Base-by-base conservation (phyloP, 768 basidiomycete genomes). In the Amanita muscaria region DNA sequence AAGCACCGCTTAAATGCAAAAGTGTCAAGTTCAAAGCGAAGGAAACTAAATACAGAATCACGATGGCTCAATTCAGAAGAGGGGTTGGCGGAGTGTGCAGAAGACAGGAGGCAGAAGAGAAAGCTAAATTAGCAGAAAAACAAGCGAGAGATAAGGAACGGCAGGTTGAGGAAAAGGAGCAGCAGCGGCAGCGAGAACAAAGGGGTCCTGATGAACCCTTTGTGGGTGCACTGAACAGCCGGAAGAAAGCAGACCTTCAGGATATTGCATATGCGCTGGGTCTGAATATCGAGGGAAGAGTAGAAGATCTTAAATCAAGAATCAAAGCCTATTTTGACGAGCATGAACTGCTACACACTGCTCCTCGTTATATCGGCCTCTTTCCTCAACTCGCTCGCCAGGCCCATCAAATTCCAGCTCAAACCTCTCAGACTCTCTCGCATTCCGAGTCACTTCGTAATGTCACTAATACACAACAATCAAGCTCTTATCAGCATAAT, bases 161-260 rank as follows among this genome's bases (percentile, higher is more conserved):
- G 27, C 27, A 29, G 27, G 27, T 12, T 29, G 27, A 29, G 27
- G 27, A 29, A 29, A 51, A 29, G 15, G 34, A 44, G 23, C 27
- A 38, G 30, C 42, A 38, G 27, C 15, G 22, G n/a, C 27, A 23
- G 19, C 41, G 25, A 5, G 51, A 49, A 29, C 46, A 40, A 18
- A 22, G 40, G 33, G 36, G 29, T 18, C 33, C 48, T 14, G 48
- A 39, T 23, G 39, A 25, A 21, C 25, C 40, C 22, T 50, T 48
- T 37, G 24, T 31, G 9, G 42, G 50, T 32, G 23, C 42, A 5
- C 43, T 51, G 11, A 25, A 33, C 9, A 40, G 35, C 12, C 8
- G 24, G 24, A 50, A 42, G 38, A 48, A 47, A 30, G 48, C 9
- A 15, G 48, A 44, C n/a, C 40, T 51, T 10, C 49, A 48, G 36